Percentiles rank a stretch among this genome's conserved stretches.
These are phyloP conservation scores for Trichoderma virens DNA, from an alignment of 495 filamentous ascomycete genomes.

Conservation along the genomic window DNA sequence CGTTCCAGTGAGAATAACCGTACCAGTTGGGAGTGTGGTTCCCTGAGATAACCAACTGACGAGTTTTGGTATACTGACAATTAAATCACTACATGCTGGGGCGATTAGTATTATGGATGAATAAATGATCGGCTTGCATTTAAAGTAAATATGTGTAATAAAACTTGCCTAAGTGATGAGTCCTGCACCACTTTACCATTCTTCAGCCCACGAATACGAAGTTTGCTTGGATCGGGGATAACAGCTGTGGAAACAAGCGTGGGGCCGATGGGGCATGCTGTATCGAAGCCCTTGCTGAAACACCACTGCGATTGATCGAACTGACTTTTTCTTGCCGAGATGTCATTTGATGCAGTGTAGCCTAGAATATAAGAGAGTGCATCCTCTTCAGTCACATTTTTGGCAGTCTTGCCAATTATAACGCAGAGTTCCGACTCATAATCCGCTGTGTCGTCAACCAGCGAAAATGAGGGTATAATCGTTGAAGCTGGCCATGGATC, in stretches of 20 bases:
- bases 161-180: slow-evolving; percentile 40
- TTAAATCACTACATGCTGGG: slow-evolving; percentile 28
- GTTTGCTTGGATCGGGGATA: slow-evolving; percentile 34
- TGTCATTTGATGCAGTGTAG: slow-evolving; percentile 41
- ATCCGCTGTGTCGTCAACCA: slow-evolving; percentile 31
- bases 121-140: too few relatives aligned
- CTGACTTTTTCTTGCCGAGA: slow-evolving; percentile 33
- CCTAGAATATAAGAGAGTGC: slow-evolving; percentile 38
- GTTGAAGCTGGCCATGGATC: slow-evolving; percentile 40
- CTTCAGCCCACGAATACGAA: slow-evolving; percentile 35
- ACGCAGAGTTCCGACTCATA: slow-evolving; percentile 43
- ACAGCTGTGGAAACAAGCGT: slow-evolving; percentile 45
- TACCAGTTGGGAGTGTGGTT: slow-evolving; percentile 36
- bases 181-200: slow-evolving; percentile 43
- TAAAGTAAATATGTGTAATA: neutral
- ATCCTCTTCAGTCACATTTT: slow-evolving; percentile 39
- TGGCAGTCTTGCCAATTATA: slow-evolving; percentile 37
- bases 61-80: slow-evolving; percentile 38
- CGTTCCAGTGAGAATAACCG: slow-evolving; percentile 32
- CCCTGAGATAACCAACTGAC: slow-evolving; percentile 42
- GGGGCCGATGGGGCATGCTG: slow-evolving; percentile 43
- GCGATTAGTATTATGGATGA: neutral
- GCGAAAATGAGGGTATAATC: slow-evolving; percentile 35
- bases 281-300: slow-evolving; percentile 42
- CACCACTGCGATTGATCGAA: slow-evolving; percentile 41